Base-by-base conservation (phyloP, 2,329 filamentous ascomycete genomes). In the Zasmidium citrigriseum region DNA sequence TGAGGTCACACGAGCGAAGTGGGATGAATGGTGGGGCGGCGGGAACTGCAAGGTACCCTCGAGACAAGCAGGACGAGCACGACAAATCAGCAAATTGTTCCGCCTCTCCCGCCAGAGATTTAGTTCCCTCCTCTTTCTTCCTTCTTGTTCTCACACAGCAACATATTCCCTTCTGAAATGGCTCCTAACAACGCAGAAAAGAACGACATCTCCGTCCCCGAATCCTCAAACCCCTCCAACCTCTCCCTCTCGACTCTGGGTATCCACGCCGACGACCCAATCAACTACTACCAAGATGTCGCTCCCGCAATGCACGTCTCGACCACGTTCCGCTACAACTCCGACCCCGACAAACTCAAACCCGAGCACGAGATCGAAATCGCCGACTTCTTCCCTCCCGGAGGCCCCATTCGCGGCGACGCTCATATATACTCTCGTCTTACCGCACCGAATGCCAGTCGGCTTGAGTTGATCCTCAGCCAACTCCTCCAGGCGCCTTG, bases 291-390 rank as follows among this genome's bases (percentile, higher is more conserved):
- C 58, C 72, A 86, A 52, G 91, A 95, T 71, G 89, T 98, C 55
- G 92, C 93, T 12, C 93, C 95, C 59, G 86, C 93, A 3, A 82
- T 98, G 70, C 93, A 98, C 73, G 86, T 96, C 63, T 92, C 91
- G 61, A 97, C 93, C 12, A 98, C 91, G 16, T 98, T 91, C 76
- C 87, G 91, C 66, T 98, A 97, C 75, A 80, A 82, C 24, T 76
- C 80, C 54, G 83, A 96, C 71, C 90, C 91, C 1, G 82, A 86
- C 4, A 73, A 85, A 24, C 83, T 96, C 47, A 66, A 59, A 10
- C 68, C 70, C 24, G 55, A 57, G 41, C 57, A 60, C 59, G 68
- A 71, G 46, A 54, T 66, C 29, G 58, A 69, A 34, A 57, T 68
- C 51, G 58, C 58, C 51, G 38, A 61, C 20, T 27, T 59, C 25